Percentiles rank a stretch among this genome's conserved stretches.
phyloP scores from a whole-genome alignment of 2,329 filamentous ascomycete genomes.

The Botrytis galanthina region DNA sequence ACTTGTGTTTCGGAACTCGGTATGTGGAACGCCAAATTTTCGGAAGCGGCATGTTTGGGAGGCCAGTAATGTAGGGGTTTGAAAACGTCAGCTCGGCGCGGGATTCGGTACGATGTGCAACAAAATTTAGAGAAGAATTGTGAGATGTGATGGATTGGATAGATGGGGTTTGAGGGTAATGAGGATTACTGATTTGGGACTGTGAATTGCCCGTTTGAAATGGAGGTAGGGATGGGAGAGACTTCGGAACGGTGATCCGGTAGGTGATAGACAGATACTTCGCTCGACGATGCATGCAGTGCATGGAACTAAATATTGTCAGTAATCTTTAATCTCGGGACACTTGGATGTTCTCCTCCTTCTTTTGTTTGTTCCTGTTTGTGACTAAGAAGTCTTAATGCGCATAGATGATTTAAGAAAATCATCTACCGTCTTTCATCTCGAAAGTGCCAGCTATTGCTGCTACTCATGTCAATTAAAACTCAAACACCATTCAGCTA shows the following conservation, averaged over 20 bases:
- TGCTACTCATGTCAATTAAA: background rate
- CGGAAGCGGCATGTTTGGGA: background rate
- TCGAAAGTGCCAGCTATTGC: background rate
- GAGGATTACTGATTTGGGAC: background rate
- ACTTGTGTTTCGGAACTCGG: background rate
- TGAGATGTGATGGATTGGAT: background rate
- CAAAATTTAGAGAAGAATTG: background rate
- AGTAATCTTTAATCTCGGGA: background rate
- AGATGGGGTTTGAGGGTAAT: background rate
- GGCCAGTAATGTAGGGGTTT: background rate
- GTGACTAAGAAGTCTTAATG: too few species aligned
- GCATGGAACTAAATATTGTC: background rate
- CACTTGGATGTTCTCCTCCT: background rate
- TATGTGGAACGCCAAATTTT: background rate
- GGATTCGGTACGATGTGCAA: slow-evolving; percentile 14
- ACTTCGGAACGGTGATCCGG: background rate
- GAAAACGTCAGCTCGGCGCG: background rate
- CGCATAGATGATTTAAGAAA: background rate
- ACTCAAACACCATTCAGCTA: background rate
- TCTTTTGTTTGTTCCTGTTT: background rate
- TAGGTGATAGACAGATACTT: background rate
- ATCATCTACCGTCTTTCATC: background rate
- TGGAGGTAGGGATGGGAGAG: background rate
- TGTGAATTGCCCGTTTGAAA: background rate
- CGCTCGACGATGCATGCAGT: background rate